Evolutionary conservation across 352 stramenopile genomes (phyloP), one percentile per base, ranked within the genome.

Genomic region (Globisporangium splendens): DNA sequence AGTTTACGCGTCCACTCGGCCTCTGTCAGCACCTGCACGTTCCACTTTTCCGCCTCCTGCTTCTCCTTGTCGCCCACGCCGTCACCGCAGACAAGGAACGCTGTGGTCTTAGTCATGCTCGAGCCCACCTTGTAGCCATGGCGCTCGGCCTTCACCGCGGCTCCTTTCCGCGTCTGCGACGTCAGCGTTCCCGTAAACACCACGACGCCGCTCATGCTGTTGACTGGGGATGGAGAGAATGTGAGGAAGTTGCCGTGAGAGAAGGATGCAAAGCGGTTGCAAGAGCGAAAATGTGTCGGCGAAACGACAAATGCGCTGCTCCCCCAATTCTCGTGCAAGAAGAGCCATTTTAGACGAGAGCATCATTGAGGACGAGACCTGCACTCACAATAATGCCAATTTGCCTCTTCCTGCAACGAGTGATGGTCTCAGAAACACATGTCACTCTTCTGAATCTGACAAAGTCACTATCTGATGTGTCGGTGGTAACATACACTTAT

Each of bases 101-200:
- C 71, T 39, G 77, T 78, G 44, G 62, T 57, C 38, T 73, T 72
- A 0, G 58, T 77, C 18, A 87, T 48, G 31, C 50, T 68, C 1
- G n/a, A n/a, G 21, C 65, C 63, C 13, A 85, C 74, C 13, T 51
- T 64, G 52, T 68, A 85, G 28, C 77, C 77, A 21, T 62, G 59
- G 8, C 54, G 22, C 61, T 82, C 68, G 13, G 77, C 72, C 51
- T 75, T 55, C 0, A 56, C 56, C 0, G 53, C 55, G 13, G 62
- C 74, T 18, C 81, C 67, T 46, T 77, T 77, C 28, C 77, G 70
- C 43, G 72, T 66, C 70, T 78, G 72, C 46, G 53, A 59, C 14
- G 62, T 69, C 33, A 87, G 55, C 57, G 62, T 68, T n/a, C 77
- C 74, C 14, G 74, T 82, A 61, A 88, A 88, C 48, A 88, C 75